A percentile compares a stretch with the other conserved stretches of the same genome.
These are phyloP conservation scores for Capsicum chinense DNA, from an alignment of 257 asterid genomes.

Conservation along the genomic window DNA sequence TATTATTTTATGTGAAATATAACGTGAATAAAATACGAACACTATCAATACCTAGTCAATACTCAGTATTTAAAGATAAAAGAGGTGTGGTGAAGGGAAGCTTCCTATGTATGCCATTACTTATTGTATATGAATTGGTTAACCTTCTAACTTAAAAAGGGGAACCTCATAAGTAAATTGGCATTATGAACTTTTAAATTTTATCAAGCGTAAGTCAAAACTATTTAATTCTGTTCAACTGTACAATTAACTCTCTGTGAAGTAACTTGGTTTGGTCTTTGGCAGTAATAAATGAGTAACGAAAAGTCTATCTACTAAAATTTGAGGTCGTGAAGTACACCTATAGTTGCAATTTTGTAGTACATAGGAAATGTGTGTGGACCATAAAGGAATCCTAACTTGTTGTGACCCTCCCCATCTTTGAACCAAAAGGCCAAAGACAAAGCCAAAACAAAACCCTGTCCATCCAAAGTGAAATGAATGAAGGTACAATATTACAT, in stretches of 20 bases:
- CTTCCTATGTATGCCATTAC: not conserved
- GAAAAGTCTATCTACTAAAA: not conserved
- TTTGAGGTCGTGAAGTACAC: not conserved
- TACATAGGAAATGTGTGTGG: not conserved
- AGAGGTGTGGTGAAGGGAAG: not conserved
- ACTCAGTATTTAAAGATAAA: not conserved
- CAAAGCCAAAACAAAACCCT: conserved; percentile 31
- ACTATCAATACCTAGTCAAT: not conserved
- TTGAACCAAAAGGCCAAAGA: conserved; percentile 25
- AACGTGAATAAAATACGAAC: not conserved
- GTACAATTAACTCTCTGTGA: not conserved
- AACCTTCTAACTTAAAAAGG: not conserved
- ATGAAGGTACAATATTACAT: not conserved
- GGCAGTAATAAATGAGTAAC: not conserved
- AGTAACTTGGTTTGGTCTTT: not conserved
- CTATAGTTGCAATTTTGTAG: conserved; percentile 4
- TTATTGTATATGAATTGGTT: not conserved
- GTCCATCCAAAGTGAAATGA: conserved; percentile 31
- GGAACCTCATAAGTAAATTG: not conserved
- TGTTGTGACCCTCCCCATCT: not conserved
- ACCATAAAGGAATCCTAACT: not conserved
- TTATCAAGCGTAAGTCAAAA: not conserved
- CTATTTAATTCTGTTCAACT: not conserved
- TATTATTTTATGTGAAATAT: not conserved
- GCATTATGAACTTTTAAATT: not conserved